phyloP scores from a whole-genome alignment of 768 basidiomycete genomes.

The Hirschioporus abietinus region DNA sequence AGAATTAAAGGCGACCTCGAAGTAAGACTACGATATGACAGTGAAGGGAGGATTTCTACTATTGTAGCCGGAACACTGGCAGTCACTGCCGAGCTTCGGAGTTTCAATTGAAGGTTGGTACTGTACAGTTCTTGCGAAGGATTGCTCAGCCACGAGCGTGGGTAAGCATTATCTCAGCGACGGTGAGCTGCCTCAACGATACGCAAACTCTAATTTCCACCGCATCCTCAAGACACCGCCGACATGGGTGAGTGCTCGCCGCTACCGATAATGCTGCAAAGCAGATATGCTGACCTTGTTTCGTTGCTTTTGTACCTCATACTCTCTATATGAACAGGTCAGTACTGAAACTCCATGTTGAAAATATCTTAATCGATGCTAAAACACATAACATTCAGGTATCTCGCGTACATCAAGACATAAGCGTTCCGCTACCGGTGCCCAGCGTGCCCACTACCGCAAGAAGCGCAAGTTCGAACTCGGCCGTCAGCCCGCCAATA shows the following conservation, averaged over 20 bases:
- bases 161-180: neutral
- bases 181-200: neutral
- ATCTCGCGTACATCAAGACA: slow-evolving; percentile 96
- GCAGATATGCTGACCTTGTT: neutral
- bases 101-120: neutral
- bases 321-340: neutral
- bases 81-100: neutral
- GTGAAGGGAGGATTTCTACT: too few relatives aligned
- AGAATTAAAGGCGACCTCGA: neutral
- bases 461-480: slow-evolving; percentile 99
- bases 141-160: neutral
- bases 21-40: too few relatives aligned
- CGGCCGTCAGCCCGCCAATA: slow-evolving; percentile 96
- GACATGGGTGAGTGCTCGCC: slow-evolving; percentile 63
- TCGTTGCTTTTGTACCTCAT: neutral
- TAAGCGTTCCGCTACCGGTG: slow-evolving; percentile 93
- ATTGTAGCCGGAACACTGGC: too few relatives aligned
- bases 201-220: slow-evolving; percentile 15
- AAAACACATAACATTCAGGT: slow-evolving; percentile 44
- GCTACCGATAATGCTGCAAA: neutral
- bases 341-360: neutral
- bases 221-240: slow-evolving; percentile 64
- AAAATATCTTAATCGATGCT: neutral
- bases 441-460: slow-evolving; percentile 91
- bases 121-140: neutral